Base-by-base conservation (phyloP, 768 basidiomycete species). In the Atractiella rhizophila region DNA sequence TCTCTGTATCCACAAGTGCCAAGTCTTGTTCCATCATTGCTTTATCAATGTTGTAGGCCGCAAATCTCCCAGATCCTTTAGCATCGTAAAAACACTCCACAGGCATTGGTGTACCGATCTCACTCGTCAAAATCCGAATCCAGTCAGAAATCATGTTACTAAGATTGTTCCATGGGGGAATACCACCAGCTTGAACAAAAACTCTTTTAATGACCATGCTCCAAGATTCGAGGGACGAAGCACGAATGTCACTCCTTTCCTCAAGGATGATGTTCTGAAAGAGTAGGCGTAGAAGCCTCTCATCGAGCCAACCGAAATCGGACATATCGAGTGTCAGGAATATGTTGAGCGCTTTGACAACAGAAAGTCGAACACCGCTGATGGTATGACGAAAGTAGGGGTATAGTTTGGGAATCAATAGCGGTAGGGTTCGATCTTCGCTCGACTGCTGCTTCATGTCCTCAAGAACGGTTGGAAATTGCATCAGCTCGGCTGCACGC, bases 361-460 rank as follows among this genome's bases (percentile, higher is more conserved):
- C 86, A 2, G 91, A 76, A 12, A 86, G 66, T 7, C 91, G 80
- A 40, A 98, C 91, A 45, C 75, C 76, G 1, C 77, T 60, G 52
- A 98, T 96, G 0, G 88, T 86, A 58, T 98, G 91, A 15, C 91
- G 79, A 62, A 94, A 86, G 66, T 88, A 94, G 4, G 88, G 81
- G 60, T 82, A 96, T 5, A 88, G 62, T 1, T 76, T 79, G 2
- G 78, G 76, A 5, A 86, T 77, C 42, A 91, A 68, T 3, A 67
- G 68, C n/a, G 73, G 66, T 24, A 94, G 66, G 4, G 82, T 76
- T 35, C 74, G 63, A 43, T 35, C 28, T 27, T n/a, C 18, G 21
- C 35, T 16, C 28, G 13, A 15, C n/a, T 20, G 28, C 18, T 10
- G 19, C 33, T 30, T 4, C 37, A 25, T n/a, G n/a, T n/a, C n/a